Percentiles rank a stretch among this genome's conserved stretches.
These are phyloP conservation scores for Claviceps sorghi DNA, from an alignment of 2,329 filamentous ascomycete genomes.

Conservation along the genomic window DNA sequence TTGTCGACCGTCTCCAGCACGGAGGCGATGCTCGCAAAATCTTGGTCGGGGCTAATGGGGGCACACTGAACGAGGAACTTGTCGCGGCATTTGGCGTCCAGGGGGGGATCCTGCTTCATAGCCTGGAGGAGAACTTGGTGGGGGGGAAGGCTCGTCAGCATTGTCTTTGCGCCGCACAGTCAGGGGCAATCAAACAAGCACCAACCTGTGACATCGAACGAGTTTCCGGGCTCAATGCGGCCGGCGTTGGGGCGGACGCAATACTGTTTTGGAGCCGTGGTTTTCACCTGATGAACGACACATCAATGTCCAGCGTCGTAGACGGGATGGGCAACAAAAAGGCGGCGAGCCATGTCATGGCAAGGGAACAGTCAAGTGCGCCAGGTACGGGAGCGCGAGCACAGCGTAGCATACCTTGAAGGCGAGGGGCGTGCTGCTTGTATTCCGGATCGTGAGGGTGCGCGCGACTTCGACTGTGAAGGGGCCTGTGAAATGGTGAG, in stretches of 20 bases:
- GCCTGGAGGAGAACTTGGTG: constrained; percentile 76
- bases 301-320: neutral
- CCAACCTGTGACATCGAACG: constrained; percentile 81
- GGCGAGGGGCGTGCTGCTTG: constrained; percentile 45
- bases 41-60: constrained; percentile 66
- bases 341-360: neutral
- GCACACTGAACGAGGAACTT: constrained; percentile 97
- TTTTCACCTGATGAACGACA: constrained; percentile 65
- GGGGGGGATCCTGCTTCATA: constrained; percentile 87
- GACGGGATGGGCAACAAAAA: neutral
- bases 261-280: constrained; percentile 98
- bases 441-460: constrained; percentile 50
- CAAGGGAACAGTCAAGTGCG: neutral
- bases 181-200: neutral
- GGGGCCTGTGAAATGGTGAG: constrained; percentile 34
- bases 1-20: constrained; percentile 76
- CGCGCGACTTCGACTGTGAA: constrained; percentile 53
- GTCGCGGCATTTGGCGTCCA: constrained; percentile 82
- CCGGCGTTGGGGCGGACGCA: constrained; percentile 96
- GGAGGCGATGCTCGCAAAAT: constrained; percentile 63
- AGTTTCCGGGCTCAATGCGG: constrained; percentile 76
- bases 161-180: neutral
- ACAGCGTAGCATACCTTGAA: constrained; percentile 47
- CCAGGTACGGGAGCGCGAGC: constrained; percentile 6
- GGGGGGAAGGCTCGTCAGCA: constrained; percentile 9